These are phyloP conservation scores for Saccharum spontaneum DNA, from an alignment of 176 grass and related monocot species.

Conservation along the genomic window DNA sequence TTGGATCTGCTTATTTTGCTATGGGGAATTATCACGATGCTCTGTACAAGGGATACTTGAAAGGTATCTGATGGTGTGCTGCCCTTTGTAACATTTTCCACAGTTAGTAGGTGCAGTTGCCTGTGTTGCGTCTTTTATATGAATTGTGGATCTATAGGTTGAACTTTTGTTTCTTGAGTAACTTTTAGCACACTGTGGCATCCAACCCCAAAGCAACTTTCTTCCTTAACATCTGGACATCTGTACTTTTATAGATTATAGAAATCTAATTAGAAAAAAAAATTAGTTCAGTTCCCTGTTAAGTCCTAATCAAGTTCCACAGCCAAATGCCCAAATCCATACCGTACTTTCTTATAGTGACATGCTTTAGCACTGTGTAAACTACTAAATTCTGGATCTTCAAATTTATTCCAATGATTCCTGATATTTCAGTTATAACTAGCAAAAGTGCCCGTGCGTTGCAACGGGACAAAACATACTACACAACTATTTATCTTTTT, in stretches of 20 bases:
- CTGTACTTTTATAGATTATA: not conserved
- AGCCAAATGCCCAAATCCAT: not conserved
- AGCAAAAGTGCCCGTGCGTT: too few species aligned
- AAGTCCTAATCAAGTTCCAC: not conserved
- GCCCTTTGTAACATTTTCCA: not conserved
- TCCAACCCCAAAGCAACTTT: not conserved
- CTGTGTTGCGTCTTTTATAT: slow-evolving; percentile 3
- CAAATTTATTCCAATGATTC: not conserved
- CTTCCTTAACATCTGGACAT: not conserved
- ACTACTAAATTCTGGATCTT: not conserved
- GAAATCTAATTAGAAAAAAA: slow-evolving; percentile 16
- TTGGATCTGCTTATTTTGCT: slow-evolving; percentile 61
- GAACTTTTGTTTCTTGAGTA: not conserved
- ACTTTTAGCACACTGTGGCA: not conserved
- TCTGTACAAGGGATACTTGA: slow-evolving; percentile 53
- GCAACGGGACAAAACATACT: too few species aligned
- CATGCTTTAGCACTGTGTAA: slow-evolving; percentile 5
- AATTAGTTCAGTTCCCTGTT: slow-evolving; percentile 3
- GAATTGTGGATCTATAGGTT: slow-evolving; percentile 9
- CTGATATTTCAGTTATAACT: not conserved
- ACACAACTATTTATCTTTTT: too few species aligned
- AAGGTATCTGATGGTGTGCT: slow-evolving; percentile 20
- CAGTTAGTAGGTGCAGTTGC: not conserved
- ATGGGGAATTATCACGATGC: slow-evolving; percentile 55
- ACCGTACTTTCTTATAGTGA: not conserved